A percentile compares a stretch with the other conserved stretches of the same genome.
Evolutionary conservation across 495 filamentous ascomycete genomes (phyloP).

Genomic region (Aspergillus conjunctus): DNA sequence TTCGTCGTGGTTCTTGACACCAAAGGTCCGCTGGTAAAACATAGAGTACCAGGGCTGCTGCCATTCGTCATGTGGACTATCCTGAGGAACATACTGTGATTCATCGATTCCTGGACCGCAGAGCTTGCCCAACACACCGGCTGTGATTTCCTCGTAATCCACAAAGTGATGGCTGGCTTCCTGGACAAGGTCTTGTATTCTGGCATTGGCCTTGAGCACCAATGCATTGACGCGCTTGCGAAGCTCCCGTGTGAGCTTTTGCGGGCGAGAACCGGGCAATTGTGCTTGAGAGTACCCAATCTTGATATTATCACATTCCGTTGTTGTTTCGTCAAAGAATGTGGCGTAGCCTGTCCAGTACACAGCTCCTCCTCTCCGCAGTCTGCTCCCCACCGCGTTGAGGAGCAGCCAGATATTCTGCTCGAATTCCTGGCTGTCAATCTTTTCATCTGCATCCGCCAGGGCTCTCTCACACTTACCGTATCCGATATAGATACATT

Average conservation of each 20-base stretch:
- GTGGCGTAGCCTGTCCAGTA: neutral
- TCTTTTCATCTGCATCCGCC: neutral
- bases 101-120: neutral
- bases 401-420: neutral
- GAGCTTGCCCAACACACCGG: neutral
- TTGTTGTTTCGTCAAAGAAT: neutral
- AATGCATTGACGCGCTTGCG: neutral
- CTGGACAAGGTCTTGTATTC: neutral
- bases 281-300: neutral
- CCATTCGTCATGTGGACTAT: neutral
- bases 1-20: neutral
- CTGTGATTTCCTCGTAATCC: neutral
- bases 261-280: neutral
- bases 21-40: neutral
- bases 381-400: neutral
- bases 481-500: neutral
- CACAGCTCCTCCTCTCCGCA: neutral
- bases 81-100: neutral
- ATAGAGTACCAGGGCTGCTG: neutral
- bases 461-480: neutral
- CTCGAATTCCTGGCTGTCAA: neutral
- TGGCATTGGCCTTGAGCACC: neutral
- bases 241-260: neutral
- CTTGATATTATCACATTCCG: neutral
- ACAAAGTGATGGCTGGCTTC: neutral